Evolutionary conservation across 2,329 filamentous ascomycete species (phyloP), one percentile per base, ranked within the genome.

Genomic region (Scopulariopsis brevicaulis): DNA sequence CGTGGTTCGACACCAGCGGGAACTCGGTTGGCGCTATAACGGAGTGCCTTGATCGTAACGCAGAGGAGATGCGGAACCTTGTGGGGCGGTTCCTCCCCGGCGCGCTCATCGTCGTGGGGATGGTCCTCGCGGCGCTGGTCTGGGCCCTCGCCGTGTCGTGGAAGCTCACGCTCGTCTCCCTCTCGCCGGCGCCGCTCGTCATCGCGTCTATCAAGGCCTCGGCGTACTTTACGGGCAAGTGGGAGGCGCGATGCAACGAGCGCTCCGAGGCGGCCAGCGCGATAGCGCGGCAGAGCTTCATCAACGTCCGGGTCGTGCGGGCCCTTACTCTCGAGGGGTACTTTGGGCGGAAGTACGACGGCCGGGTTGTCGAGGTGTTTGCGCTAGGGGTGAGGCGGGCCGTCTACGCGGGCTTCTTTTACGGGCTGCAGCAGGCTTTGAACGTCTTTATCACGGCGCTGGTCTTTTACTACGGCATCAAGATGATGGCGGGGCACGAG

Each of bases 61-160:
- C 87, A 0, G 91, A 97, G 67, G 90, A 96, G 67, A 92, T 94
- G 82, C 82, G 89, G 10, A 91, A 89, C 63, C 74, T 97, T 0
- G 77, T 96, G 0, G 87, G 89, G 1, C 82, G 87, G 1, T 96
- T 96, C 65, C 77, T 86, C 0, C 86, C 87, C 1, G 82, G 87
- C 57, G 70, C 87, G 1, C 76, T 92, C 15, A 81, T 86, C 11
- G 84, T 88, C 3, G 66, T 76, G 0, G 71, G 83, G 56, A 92
- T 96, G 78, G 77, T 89, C 20, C 59, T 73, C 0, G 79, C 87
- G n/a, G 84, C 89, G 0, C 65, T 94, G 7, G 65, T 80, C 1
- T 96, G 91, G 92, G 85, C 89, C 4, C 69, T 95, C 18, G 68
- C 77, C 1, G 80, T 87, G 34, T 86, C 85, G 52, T 96, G 91